Percentiles rank a stretch among this genome's conserved stretches.
Conservation (phyloP, 495 filamentous ascomycete species). For the Tuber borchii region DNA sequence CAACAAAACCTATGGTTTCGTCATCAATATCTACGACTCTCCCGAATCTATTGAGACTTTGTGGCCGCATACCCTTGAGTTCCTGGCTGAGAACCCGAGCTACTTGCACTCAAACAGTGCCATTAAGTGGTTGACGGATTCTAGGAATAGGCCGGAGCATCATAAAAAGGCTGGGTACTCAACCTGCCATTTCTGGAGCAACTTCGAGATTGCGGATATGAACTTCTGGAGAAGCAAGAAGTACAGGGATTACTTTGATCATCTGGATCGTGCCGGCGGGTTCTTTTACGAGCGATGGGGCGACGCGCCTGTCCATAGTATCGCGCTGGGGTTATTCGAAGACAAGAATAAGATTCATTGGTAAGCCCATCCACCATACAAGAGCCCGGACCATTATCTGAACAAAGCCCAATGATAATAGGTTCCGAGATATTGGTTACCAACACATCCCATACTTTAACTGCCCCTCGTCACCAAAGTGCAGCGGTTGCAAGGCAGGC, state of each 20-base stretch:
- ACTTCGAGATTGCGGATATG: constrained; percentile 97
- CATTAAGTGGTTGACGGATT: constrained; percentile 78
- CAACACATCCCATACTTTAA: constrained; percentile 98
- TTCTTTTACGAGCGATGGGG: constrained; percentile 99
- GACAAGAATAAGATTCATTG: constrained; percentile 89
- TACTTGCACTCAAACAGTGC: constrained; percentile 78
- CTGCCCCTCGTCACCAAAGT: constrained; percentile 94
- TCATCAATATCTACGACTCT: constrained; percentile 92
- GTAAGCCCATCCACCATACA: constrained; percentile 49
- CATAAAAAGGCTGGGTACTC: constrained; percentile 79
- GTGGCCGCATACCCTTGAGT: constrained; percentile 92
- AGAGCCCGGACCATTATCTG: not conserved
- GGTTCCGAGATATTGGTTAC: constrained; percentile 99
- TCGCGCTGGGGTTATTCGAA: constrained; percentile 89
- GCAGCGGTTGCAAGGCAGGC: constrained; percentile 77
- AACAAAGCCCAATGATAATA: constrained; percentile 42
- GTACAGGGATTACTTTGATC: constrained; percentile 94
- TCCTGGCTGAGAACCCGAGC: constrained; percentile 76
- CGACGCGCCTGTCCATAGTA: constrained; percentile 94
- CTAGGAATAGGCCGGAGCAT: constrained; percentile 67
- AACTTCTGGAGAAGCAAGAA: constrained; percentile 84
- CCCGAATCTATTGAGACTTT: constrained; percentile 76
- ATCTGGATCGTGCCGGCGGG: constrained; percentile 85
- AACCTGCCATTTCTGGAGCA: constrained; percentile 99
- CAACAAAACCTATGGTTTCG: constrained; percentile 98